Percentiles rank a stretch among this genome's conserved stretches.
These are phyloP conservation scores for Sarcodon sp. DNA, from an alignment of 768 basidiomycete genomes.

Conservation along the genomic window DNA sequence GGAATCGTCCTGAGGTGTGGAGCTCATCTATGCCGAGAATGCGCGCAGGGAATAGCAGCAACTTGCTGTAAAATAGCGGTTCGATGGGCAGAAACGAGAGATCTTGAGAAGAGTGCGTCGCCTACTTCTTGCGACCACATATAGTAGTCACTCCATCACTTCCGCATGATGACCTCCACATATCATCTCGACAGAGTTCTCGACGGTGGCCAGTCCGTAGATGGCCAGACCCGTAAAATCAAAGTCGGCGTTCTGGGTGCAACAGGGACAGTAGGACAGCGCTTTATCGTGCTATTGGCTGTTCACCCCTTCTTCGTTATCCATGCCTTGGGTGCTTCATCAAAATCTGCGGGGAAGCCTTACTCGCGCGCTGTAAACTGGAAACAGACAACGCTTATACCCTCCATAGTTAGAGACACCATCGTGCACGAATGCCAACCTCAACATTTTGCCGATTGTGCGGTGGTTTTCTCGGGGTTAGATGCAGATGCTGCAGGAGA, in stretches of 20 bases:
- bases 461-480: constrained; percentile 88
- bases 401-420: constrained; percentile 44
- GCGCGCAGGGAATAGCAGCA: neutral
- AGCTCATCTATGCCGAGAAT: constrained; percentile 3
- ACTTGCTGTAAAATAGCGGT: neutral
- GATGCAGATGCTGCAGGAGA: constrained; percentile 93
- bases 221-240: constrained; percentile 9
- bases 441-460: constrained; percentile 67
- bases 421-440: constrained; percentile 69
- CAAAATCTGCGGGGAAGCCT: constrained; percentile 73
- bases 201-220: no score
- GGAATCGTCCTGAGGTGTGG: constrained; percentile 30
- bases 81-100: constrained; percentile 3
- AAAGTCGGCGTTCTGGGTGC: constrained; percentile 76
- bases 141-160: constrained; percentile 4
- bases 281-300: constrained; percentile 83
- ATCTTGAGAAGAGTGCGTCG: neutral
- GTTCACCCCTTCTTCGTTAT: constrained; percentile 85
- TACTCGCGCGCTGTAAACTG: constrained; percentile 69
- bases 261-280: constrained; percentile 91
- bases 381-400: constrained; percentile 81
- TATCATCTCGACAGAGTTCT: constrained; percentile 5
- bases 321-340: constrained; percentile 80
- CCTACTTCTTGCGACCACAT: neutral
- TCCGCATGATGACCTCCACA: constrained; percentile 3